Evolutionary conservation across 345 rosid species (phyloP).

Genomic region (Melaleuca quinquenervia): DNA sequence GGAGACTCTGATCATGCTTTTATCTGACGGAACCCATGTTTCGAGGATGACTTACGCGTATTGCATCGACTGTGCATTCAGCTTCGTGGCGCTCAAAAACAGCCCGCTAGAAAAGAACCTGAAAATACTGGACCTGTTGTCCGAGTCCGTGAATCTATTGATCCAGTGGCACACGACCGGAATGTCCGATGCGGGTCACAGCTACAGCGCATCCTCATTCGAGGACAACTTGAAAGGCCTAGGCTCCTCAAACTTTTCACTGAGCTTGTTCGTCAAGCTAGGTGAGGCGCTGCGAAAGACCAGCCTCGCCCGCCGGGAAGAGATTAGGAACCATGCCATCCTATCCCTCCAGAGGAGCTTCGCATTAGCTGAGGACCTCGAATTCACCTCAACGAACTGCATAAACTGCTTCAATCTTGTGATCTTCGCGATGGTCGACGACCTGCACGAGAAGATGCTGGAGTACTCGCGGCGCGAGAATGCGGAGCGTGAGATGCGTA

Average conservation of each 20-base stretch:
- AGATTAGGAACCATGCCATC: constrained; percentile 68
- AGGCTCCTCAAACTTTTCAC: constrained; percentile 15
- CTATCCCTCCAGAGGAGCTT: constrained; percentile 44
- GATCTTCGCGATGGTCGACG: constrained; percentile 65
- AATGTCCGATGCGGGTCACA: constrained; percentile 24
- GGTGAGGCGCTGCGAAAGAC: constrained; percentile 78
- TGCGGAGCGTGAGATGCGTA: constrained; percentile 72
- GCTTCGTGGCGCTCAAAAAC: constrained; percentile 62
- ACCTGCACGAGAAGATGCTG: constrained; percentile 76
- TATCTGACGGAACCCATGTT: constrained; percentile 41
- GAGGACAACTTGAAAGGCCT: constrained; percentile 36
- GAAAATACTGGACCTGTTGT: constrained; percentile 53
- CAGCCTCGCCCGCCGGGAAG: constrained; percentile 71
- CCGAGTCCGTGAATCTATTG: constrained; percentile 47
- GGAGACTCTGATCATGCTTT: constrained; percentile 46
- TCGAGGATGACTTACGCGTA: constrained; percentile 47
- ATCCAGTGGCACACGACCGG: constrained; percentile 45
- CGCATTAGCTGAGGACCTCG: constrained; percentile 44
- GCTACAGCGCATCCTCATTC: constrained; percentile 36
- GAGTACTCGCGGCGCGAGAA: constrained; percentile 73
- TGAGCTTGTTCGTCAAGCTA: constrained; percentile 54
- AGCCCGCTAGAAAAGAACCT: constrained; percentile 65
- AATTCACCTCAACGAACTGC: constrained; percentile 48
- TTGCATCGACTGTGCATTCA: constrained; percentile 71
- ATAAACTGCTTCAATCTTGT: constrained; percentile 48